These are phyloP conservation scores for Parietaria judaica DNA, from an alignment of 306 rosid genomes.

Conservation along the genomic window DNA sequence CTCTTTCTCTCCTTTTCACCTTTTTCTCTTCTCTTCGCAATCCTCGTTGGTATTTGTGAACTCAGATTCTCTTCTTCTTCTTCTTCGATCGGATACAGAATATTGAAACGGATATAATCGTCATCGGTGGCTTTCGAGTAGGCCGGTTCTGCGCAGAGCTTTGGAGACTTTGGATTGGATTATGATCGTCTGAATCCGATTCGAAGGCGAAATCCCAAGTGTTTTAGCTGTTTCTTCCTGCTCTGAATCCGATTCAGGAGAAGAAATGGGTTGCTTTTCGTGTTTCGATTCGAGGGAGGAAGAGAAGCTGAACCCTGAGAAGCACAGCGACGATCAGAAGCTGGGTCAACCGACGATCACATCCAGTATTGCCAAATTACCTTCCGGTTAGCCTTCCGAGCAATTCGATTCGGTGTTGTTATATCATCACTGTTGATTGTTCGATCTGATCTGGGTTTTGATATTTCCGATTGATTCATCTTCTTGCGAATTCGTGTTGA, in stretches of 20 bases:
- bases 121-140: not conserved
- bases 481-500: constrained; percentile 1
- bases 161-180: constrained; percentile 29
- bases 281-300: constrained; percentile 94
- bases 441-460: constrained; percentile 42
- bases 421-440: constrained; percentile 1
- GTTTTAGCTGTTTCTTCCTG: too few relatives aligned
- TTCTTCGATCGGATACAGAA: not conserved
- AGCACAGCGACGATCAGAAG: constrained; percentile 39
- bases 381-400: constrained; percentile 54
- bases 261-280: constrained; percentile 74
- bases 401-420: not conserved
- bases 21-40: constrained; percentile 13
- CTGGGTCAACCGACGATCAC: constrained; percentile 34
- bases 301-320: constrained; percentile 66
- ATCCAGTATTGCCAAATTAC: constrained; percentile 49
- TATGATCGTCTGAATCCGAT: constrained; percentile 24
- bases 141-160: constrained; percentile 7
- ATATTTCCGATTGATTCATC: constrained; percentile 24
- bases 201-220: too few relatives aligned
- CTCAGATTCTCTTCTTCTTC: constrained; percentile 21
- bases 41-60: constrained; percentile 22
- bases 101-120: not conserved
- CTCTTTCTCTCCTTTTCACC: not conserved
- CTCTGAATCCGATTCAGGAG: not conserved